Percentiles rank a stretch among this genome's conserved stretches.
These are phyloP conservation scores for Heliamphora pulchella DNA, from an alignment of 179 eudicot species.

Conservation along the genomic window DNA sequence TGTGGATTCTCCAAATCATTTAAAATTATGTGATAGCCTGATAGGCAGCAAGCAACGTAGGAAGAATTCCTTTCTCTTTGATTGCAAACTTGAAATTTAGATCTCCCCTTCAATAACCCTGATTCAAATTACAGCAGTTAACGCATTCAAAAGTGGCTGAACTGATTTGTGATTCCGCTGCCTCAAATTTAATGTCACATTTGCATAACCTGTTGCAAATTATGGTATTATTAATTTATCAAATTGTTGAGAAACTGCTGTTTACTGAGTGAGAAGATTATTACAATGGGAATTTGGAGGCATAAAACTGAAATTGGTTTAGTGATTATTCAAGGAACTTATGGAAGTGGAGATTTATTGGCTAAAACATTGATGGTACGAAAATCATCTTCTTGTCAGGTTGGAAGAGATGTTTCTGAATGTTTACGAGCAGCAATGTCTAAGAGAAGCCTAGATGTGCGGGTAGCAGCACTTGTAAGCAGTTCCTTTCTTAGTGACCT, in stretches of 20 bases:
- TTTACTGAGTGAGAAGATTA: background rate
- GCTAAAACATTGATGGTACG: background rate
- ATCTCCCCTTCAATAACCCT: background rate
- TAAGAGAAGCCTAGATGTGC: slow-evolving; percentile 61
- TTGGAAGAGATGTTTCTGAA: slow-evolving; percentile 66
- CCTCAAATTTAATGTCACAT: no score
- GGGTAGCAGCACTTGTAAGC: slow-evolving; percentile 68
- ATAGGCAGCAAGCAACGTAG: background rate
- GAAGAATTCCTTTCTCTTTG: background rate
- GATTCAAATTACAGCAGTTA: background rate
- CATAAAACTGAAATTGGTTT: background rate
- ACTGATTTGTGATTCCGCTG: no score
- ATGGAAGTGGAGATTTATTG: background rate
- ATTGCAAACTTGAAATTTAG: background rate
- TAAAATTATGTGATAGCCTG: background rate
- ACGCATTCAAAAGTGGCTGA: background rate
- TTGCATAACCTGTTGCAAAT: background rate
- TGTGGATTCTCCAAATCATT: background rate
- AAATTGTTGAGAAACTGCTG: background rate
- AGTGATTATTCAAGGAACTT: background rate
- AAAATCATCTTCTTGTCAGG: slow-evolving; percentile 35
- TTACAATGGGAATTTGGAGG: background rate
- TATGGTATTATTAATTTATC: background rate
- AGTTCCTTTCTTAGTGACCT: slow-evolving; percentile 9
- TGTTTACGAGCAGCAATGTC: slow-evolving; percentile 55